These are phyloP conservation scores for Trichoderma aggressivum DNA, from an alignment of 2,329 filamentous ascomycete genomes.

Conservation along the genomic window DNA sequence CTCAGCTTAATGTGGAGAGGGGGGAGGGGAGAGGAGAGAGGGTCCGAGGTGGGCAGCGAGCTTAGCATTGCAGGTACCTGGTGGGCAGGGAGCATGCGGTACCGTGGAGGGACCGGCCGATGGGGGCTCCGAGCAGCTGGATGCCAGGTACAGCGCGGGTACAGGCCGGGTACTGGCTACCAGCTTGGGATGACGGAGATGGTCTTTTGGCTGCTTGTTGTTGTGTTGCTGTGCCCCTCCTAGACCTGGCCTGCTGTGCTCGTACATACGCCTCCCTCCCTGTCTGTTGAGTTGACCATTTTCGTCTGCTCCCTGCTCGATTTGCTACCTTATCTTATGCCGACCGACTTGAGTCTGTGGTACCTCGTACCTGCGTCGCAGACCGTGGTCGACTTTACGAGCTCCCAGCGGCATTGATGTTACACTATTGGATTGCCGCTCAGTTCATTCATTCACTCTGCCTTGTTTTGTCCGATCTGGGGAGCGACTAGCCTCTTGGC, in stretches of 20 bases:
- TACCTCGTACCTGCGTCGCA: background rate
- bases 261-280: background rate
- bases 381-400: background rate
- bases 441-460: background rate
- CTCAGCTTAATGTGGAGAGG: conserved; percentile 23
- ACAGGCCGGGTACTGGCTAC: background rate
- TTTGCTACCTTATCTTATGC: background rate
- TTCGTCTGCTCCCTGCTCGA: background rate
- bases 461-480: background rate
- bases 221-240: background rate
- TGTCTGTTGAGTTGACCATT: background rate
- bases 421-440: background rate
- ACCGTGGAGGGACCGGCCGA: background rate
- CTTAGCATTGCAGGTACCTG: too few relatives aligned
- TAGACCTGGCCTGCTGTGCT: background rate
- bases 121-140: background rate
- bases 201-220: background rate
- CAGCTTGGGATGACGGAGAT: background rate
- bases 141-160: background rate
- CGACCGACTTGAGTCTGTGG: background rate
- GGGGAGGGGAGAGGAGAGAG: conserved; percentile 11
- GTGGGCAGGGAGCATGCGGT: background rate
- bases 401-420: background rate
- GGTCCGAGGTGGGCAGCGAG: conserved; percentile 16
- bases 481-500: background rate